Percentiles rank a stretch among this genome's conserved stretches.
Evolutionary conservation across 805 yeast genomes (phyloP).

Genomic region (Yarrowia osloensis): DNA sequence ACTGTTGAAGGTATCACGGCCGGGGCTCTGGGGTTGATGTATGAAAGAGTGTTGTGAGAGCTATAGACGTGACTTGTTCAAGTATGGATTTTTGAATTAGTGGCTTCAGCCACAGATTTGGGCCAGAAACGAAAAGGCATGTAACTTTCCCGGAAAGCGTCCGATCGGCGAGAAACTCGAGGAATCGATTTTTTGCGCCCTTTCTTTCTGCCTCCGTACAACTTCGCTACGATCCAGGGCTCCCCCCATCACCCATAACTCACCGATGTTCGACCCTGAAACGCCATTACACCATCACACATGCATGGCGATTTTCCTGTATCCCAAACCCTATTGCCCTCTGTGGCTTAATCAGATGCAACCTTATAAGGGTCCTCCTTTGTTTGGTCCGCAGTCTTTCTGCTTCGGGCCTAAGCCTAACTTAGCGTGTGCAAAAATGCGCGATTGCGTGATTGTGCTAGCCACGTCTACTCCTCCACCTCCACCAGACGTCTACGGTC

Average conservation of each 20-base stretch:
- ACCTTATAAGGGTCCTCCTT: neutral
- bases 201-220: neutral
- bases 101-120: constrained; percentile 20
- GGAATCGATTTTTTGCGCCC: neutral
- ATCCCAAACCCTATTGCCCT: neutral
- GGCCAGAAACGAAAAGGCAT: neutral
- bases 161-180: neutral
- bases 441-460: constrained; percentile 6
- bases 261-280: neutral
- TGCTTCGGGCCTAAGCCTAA: constrained; percentile 1
- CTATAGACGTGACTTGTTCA: neutral
- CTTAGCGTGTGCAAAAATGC: neutral
- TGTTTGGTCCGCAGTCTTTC: constrained; percentile 7
- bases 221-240: too few relatives aligned
- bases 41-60: neutral
- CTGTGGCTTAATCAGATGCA: constrained; percentile 30
- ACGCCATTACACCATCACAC: constrained; percentile 27
- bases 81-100: constrained; percentile 1
- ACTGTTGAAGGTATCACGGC: neutral
- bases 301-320: constrained; percentile 17
- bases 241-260: neutral
- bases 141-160: neutral
- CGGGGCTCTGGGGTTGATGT: neutral
- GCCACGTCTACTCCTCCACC: neutral
- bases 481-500: neutral